Evolutionary conservation across 2,329 filamentous ascomycete species (phyloP).

Genomic region (Coleophoma eucalyptorum): DNA sequence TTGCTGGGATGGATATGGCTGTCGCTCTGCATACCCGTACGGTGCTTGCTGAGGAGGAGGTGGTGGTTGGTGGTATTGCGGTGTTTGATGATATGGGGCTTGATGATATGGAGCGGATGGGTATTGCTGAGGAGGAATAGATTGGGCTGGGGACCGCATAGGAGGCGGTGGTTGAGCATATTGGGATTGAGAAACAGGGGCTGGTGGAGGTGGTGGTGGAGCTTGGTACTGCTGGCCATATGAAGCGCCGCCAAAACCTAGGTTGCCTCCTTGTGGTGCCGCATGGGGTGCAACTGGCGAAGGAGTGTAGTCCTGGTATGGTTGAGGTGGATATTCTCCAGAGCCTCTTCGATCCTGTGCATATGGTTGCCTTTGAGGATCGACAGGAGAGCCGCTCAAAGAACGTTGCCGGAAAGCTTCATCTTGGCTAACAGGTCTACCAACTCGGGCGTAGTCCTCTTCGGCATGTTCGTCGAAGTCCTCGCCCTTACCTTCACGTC

Average conservation of each 20-base stretch:
- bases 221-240: conserved; percentile 8
- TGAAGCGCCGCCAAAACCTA: conserved; percentile 30
- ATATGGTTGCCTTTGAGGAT: conserved; percentile 16
- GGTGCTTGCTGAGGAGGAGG: conserved; percentile 7
- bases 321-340: conserved; percentile 35
- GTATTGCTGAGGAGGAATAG: neutral
- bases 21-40: conserved; percentile 7
- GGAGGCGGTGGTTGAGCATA: conserved; percentile 12
- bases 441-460: conserved; percentile 49
- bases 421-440: conserved; percentile 23
- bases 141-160: neutral
- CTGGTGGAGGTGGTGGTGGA: conserved; percentile 11
- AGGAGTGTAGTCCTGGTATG: conserved; percentile 20
- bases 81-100: conserved; percentile 7
- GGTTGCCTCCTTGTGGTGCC: conserved; percentile 27
- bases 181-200: conserved; percentile 3
- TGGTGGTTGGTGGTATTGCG: conserved; percentile 22
- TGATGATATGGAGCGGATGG: conserved; percentile 3
- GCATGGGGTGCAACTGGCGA: conserved; percentile 18
- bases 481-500: conserved; percentile 67
- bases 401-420: conserved; percentile 47
- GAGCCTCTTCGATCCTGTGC: conserved; percentile 42
- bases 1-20: conserved; percentile 7
- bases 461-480: conserved; percentile 48
- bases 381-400: conserved; percentile 19